Base-by-base conservation (phyloP, 2,329 filamentous ascomycete species). In the Trichoderma citrinoviride region DNA sequence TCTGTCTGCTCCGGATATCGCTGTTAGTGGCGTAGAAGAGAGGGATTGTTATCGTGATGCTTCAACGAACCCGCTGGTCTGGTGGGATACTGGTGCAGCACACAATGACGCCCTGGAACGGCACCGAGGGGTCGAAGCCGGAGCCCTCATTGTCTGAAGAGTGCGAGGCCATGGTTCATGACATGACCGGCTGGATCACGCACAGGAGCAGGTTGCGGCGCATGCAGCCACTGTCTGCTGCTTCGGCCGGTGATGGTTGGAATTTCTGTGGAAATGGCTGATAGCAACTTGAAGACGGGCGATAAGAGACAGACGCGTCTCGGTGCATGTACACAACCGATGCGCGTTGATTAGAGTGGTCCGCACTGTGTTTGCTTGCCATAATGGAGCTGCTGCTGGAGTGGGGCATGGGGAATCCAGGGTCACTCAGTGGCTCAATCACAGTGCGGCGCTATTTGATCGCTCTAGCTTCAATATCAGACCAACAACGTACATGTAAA, bases 61-160 rank as follows among this genome's bases (percentile, higher is more conserved):
- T 23, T 37, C 57, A 67, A 80, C 84, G 71, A 81, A 94, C 92
- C 76, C 92, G 86, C 73, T 90, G 83, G 73, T 96, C 92, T 65
- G 90, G 86, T 62, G 89, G 83, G 69, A 97, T 89, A 71, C 90
- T 93, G 57, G 93, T 97, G 79, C 92, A 96, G 82, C 93, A 97
- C 70, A 97, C 83, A 67, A 95, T 85, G 61, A 92, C 85, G 70
- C 90, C 90, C 68, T 81, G 81, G 70, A 93, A 85, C 60, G 90
- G 89, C 68, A 82, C 81, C 55, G 88, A 82, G 66, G 83, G 80
- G 77, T 89, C 86, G 77, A 84, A 74, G 17, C 72, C 70, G 58
- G 72, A 67, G 14, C 71, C 65, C n/a, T 71, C 71, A 37, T 71
- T 71, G 49, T 73, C 72, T 27, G 62, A 67, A 47, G 68, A 50